phyloP scores from a whole-genome alignment of 2,329 filamentous ascomycete species.

The Claviceps fusiformis region DNA sequence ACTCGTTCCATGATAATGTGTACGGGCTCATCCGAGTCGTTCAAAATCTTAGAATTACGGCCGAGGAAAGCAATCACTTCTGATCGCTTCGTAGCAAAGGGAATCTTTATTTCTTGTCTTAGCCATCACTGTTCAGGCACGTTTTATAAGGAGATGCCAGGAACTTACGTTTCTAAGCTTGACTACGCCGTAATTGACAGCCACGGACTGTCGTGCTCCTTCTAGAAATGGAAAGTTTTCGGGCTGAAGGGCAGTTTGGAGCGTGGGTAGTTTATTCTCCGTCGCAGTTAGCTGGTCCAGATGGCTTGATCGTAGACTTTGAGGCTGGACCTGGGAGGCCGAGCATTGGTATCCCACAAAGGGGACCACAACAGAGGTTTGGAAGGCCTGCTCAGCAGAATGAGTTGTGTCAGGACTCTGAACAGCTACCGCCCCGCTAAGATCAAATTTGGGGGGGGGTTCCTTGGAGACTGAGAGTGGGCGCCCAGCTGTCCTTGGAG shows the following conservation, averaged over 20 bases:
- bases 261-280: slow-evolving; percentile 19
- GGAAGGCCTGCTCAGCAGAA: not conserved
- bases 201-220: slow-evolving; percentile 17
- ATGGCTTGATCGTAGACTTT: slow-evolving; percentile 18
- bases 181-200: slow-evolving; percentile 28
- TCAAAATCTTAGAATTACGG: slow-evolving; percentile 40
- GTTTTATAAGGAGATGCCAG: too few species aligned
- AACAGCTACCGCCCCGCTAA: slow-evolving; percentile 5
- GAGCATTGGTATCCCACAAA: not conserved
- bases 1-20: slow-evolving; percentile 54
- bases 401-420: not conserved
- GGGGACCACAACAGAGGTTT: not conserved
- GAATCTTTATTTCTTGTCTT: slow-evolving; percentile 31
- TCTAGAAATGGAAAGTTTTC: slow-evolving; percentile 35
- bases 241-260: slow-evolving; percentile 22
- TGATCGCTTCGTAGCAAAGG: slow-evolving; percentile 36
- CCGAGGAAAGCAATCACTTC: slow-evolving; percentile 48
- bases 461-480: slow-evolving; percentile 9
- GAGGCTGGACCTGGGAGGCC: not conserved
- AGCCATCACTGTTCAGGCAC: not conserved
- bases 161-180: slow-evolving; percentile 36
- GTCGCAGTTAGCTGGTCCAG: slow-evolving; percentile 24
- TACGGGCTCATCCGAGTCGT: slow-evolving; percentile 40
- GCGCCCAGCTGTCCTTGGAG: slow-evolving; percentile 20
- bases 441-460: slow-evolving; percentile 26